Evolutionary conservation across 2,329 filamentous ascomycete genomes (phyloP), one percentile per base, ranked within the genome.

Genomic region (Blastomyces silverae): DNA sequence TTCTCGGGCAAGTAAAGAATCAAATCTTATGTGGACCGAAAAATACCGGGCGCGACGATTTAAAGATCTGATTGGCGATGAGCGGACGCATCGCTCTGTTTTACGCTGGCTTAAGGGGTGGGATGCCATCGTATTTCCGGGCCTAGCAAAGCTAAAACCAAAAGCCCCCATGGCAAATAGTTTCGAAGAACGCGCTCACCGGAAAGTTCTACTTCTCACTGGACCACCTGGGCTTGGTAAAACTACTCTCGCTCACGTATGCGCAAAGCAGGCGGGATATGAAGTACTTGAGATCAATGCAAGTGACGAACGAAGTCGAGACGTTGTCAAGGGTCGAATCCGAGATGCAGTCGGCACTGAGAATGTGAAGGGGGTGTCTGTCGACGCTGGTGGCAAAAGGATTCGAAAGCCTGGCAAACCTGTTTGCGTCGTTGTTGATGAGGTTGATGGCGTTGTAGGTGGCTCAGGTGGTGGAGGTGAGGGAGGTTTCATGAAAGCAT

Each of bases 261-360:
- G 94, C 74, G 95, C 95, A 0, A 88, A 84, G 70, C 94, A 99
- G 77, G 94, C 94, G 5, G 94, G 94, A 0, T 99, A 99, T 71
- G 94, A 97, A 72, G 90, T 96, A 0, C 85, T 97, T 73, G 94
- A 99, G 75, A 96, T 99, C 78, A 99, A 99, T 71, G 94, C 95
- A 10, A 97, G 93, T 71, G 94, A 99, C 73, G 95, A 99, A 73
- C 85, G 94, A 71, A 96, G 91, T 73, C 84, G 85, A 39, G 87
- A 93, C 72, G 91, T 99, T 1, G 94, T 99, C 46, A 94, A 90
- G 73, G 91, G 91, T 7, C 85, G 92, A 20, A 97, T 99, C 69
- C 85, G 90, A 70, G 96, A 96, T 64, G 93, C 91, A 75, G 83
- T 99, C 44, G 92, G 91, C 0, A 99, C 94, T 0, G 93, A 99